Base-by-base conservation (phyloP, 805 yeast species). In the Suhomyces sp. region DNA sequence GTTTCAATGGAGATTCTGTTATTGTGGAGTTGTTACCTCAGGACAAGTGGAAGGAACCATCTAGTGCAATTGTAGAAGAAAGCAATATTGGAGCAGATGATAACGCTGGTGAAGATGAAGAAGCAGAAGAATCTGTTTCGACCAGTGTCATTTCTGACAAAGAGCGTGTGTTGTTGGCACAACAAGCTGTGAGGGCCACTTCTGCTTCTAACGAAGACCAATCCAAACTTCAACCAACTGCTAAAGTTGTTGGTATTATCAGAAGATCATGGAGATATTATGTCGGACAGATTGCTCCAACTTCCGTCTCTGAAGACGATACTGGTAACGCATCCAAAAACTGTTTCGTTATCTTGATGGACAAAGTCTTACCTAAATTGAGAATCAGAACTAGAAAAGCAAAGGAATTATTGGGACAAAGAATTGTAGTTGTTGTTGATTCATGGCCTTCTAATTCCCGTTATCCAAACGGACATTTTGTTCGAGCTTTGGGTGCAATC, bases 241-340 rank as follows among this genome's bases (percentile, higher is more conserved):
- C 95, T 2, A 77, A 79, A 47, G 84, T 93, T 22, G 97, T 93
- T 9, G 95, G 95, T 19, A 75, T 93, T 17, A 68, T 81, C 26
- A 83, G 87, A 63, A 76, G 99, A 61, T 86, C 91, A 42, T 93
- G 98, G 98, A 77, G 98, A 58, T 80, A 81, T 46, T 93, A 90
- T 54, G 98, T 93, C 24, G 98, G 98, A 10, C 96, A 90, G 58
- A 72, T 93, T 43, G 82, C 91, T 2, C 83, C 88, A 27, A 73
- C 80, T 23, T 81, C 95, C 2, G 83, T 84, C 1, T 59, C 69
- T 14, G 58, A 56, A 4, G 78, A 76, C 34, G 73, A 71, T 31
- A 30, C 42, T 9, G 76, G 85, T 11, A 80, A 83, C 46, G 77
- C 95, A 6, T 73, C 85, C 13, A 81, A 83, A 52, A 76, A 77